phyloP scores from a whole-genome alignment of 2,329 filamentous ascomycete genomes.

The Monosporascus ibericus region DNA sequence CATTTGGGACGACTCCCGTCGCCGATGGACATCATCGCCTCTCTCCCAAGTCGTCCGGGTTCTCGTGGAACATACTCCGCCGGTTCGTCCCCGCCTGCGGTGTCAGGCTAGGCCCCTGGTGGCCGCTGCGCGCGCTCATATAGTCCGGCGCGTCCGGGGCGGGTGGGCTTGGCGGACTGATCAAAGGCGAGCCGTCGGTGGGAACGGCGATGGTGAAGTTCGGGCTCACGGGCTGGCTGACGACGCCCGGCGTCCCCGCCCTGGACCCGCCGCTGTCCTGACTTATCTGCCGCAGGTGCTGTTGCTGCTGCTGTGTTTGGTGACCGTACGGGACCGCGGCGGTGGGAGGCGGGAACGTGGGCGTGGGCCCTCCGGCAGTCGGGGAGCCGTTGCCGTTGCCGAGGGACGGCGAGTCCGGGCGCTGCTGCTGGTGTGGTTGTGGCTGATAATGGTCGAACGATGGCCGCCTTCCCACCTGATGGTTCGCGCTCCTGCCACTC shows the following conservation, averaged over 20 bases:
- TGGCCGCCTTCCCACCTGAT: background rate
- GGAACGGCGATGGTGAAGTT: background rate
- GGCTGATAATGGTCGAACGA: background rate
- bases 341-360: background rate
- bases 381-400: slow-evolving; percentile 1
- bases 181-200: background rate
- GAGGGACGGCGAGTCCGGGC: slow-evolving; percentile 20
- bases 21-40: slow-evolving; percentile 1
- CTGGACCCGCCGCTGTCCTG: background rate
- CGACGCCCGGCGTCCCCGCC: background rate
- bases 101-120: background rate
- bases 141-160: slow-evolving; percentile 8
- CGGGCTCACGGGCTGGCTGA: slow-evolving; percentile 1
- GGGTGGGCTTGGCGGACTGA: slow-evolving; percentile 14
- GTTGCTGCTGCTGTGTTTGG: background rate
- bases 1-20: too few relatives aligned
- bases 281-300: background rate
- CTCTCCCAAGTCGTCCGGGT: slow-evolving; percentile 15
- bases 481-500: slow-evolving; percentile 10
- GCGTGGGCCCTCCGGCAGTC: background rate
- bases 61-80: slow-evolving; percentile 20
- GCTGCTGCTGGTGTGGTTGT: slow-evolving; percentile 7
- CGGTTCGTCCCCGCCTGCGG: slow-evolving; percentile 6
- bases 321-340: background rate
- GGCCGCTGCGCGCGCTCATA: slow-evolving; percentile 4